Evolutionary conservation across 2,329 filamentous ascomycete species (phyloP), one percentile per base, ranked within the genome.

Genomic region (Orbilia ellipsospora): DNA sequence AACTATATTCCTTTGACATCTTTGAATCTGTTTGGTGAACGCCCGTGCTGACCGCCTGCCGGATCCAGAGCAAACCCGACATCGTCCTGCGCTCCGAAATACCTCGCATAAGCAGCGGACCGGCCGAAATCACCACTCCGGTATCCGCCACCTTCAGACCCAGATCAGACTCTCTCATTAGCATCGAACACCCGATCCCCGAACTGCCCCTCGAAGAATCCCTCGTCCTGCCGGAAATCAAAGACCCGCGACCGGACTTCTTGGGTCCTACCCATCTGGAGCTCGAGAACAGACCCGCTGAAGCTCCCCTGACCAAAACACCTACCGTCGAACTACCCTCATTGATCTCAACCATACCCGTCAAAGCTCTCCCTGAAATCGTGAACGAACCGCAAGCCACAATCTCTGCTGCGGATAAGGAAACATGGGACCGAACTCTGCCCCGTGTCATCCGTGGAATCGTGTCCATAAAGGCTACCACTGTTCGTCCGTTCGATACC

Each of bases 401-500:
- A 28, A 75, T 75, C 10, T 75, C 72, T 1, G 72, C 72, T 13
- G 64, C 64, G n/a, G 78, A 80, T 65, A 80, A 80, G 64, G 79
- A 80, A 73, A 80, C 79, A 4, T 80, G 79, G 79, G 79, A 80
- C 60, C 77, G 77, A 10, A 80, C 79, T 15, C 70, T 80, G 50
- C 78, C 79, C 48, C 70, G 78, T 62, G 78, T 79, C 40, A 79
- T 80, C 51, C 79, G 79, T 44, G 78, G 78, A 12, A 80, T 80
- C 67, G 79, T 80, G 6, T 80, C 78, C 1, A 80, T 80, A 42
- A 80, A 80, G 45, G 79, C 79, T 2, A 79, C 79, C n/a, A 80
- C 79, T 12, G 79, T 79, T 26, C 73, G 79, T 8, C 78, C 78
- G 5, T 80, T 80, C 61, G 79, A 80, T 73, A 80, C 79, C 5